Evolutionary conservation across 2,329 filamentous ascomycete genomes (phyloP), one percentile per base, ranked within the genome.

Genomic region (Emmonsia crescens): DNA sequence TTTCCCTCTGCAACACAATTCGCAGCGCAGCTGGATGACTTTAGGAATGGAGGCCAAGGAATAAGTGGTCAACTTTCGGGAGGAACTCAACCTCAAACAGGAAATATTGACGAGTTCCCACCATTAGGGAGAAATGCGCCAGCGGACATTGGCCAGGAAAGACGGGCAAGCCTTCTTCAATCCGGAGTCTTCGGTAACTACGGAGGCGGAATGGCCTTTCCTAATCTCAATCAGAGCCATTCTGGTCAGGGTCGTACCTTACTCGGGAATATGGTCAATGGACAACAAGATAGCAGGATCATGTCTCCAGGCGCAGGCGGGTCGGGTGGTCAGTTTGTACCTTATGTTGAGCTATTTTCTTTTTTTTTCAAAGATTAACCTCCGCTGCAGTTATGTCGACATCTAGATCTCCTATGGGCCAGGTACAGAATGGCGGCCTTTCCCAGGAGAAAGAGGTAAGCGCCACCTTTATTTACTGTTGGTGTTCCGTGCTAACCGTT

Each of bases 31-130:
- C 76, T 77, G 62, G 82, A 80, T 68, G 81, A 83, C 64, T 84
- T 82, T 66, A 78, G 82, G 44, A 83, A 81, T 66, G 83, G 83
- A 46, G 80, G 79, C 40, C 80, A 83, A 69, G 76, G 76, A 56
- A 79, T 81, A 44, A 79, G 79, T 60, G 79, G 79, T 58, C 80
- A 82, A 68, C 71, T 82, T 57, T 76, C 78, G 59, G 76, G 76
- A 27, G 74, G 75, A 48, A 73, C 72, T 46, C 82, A 83, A 64
- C 80, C 81, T 49, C 80, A 82, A 65, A 78, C 82, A 31, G 79
- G 79, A 65, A 83, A 80, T 66, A 82, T 83, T 56, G 82, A 85
- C 19, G 83, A 85, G 60, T 85, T 85, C 62, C 82, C 83, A 62
- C 82, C 83, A n/a, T 72, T 85, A 57, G 80, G 82, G 59, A 79